phyloP scores from a whole-genome alignment of 169 alveolate genomes.

The Plasmodium berghei region DNA sequence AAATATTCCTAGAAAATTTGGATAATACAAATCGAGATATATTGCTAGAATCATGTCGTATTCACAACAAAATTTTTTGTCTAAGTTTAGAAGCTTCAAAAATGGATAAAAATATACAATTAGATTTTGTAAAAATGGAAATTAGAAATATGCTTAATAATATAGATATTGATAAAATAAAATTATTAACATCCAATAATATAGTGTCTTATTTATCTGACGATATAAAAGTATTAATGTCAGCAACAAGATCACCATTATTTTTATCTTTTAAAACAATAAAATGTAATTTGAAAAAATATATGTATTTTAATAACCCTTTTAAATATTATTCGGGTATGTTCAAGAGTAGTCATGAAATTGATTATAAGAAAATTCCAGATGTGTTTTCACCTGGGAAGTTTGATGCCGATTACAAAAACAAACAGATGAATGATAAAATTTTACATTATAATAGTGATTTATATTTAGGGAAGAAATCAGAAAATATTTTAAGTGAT shows the following conservation, averaged over 20 bases:
- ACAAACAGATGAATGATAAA: neutral
- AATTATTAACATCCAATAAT: constrained; percentile 47
- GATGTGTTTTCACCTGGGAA: neutral
- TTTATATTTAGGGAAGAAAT: neutral
- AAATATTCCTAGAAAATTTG: constrained; percentile 53
- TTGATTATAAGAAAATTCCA: neutral
- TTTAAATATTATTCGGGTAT: no score
- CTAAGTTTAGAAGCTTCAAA: constrained; percentile 48
- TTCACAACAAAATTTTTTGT: constrained; percentile 48
- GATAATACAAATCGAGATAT: constrained; percentile 6
- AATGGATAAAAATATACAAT: constrained; percentile 42
- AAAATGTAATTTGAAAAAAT: neutral
- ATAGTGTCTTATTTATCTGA: constrained; percentile 33
- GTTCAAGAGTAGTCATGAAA: neutral
- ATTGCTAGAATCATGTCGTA: constrained; percentile 45
- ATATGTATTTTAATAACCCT: neutral
- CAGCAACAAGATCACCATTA: constrained; percentile 69
- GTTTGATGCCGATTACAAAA: no score
- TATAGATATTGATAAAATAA: constrained; percentile 22
- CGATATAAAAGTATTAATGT: constrained; percentile 54
- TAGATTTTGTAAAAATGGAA: constrained; percentile 56
- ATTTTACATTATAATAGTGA: neutral
- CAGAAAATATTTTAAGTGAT: neutral
- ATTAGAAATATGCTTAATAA: constrained; percentile 29
- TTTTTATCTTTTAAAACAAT: constrained; percentile 23